phyloP scores from a whole-genome alignment of 805 yeast genomes.

The Metschnikowia hibisci region DNA sequence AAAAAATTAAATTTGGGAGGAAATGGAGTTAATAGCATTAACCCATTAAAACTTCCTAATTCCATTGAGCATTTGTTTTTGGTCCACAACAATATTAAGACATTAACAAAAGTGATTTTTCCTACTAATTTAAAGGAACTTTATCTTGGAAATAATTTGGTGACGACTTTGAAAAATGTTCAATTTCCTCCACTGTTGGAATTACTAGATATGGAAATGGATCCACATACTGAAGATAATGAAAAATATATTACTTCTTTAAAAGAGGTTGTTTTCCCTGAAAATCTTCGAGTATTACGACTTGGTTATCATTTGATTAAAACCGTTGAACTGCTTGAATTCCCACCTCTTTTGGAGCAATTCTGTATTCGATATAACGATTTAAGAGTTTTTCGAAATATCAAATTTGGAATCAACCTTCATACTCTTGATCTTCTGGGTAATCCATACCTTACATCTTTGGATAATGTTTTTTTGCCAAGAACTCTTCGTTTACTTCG shows the following conservation, averaged over 20 bases:
- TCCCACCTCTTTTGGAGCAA: constrained; percentile 30
- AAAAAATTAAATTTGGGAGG: constrained; percentile 31
- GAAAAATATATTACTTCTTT: constrained; percentile 40
- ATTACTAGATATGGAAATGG: constrained; percentile 40
- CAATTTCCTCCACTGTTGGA: constrained; percentile 36
- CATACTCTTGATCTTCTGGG: constrained; percentile 38
- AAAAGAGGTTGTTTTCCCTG: constrained; percentile 40
- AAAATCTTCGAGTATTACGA: constrained; percentile 31
- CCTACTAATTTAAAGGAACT: constrained; percentile 34
- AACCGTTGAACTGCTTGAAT: constrained; percentile 36
- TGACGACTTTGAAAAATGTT: constrained; percentile 44
- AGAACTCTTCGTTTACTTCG: constrained; percentile 35
- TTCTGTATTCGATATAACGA: constrained; percentile 39
- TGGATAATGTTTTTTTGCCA: constrained; percentile 38
- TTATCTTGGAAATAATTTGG: constrained; percentile 39
- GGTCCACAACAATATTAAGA: constrained; percentile 40
- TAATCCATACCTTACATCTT: constrained; percentile 34
- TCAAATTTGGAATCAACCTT: constrained; percentile 34
- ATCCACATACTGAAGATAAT: constrained; percentile 38
- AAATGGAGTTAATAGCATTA: constrained; percentile 43
- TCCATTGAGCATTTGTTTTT: constrained; percentile 35
- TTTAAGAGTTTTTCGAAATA: constrained; percentile 32
- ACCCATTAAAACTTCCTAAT: constrained; percentile 42
- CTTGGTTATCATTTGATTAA: constrained; percentile 40
- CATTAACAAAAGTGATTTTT: constrained; percentile 40